Base-by-base conservation (phyloP, 805 yeast genomes). In the Candida verbasci region DNA sequence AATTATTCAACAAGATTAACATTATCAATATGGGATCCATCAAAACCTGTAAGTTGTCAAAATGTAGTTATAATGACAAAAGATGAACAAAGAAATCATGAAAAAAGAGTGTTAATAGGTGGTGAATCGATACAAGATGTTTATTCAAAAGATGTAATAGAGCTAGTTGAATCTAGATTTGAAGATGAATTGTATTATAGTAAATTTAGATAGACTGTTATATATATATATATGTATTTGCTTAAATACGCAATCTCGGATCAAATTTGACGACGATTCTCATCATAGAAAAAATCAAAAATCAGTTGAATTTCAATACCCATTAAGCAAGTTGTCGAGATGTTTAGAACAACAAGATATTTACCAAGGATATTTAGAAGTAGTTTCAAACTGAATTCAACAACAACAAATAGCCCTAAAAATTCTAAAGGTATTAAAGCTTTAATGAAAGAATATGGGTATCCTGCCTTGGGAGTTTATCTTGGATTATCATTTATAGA, bases 21-120 rank as follows among this genome's bases (percentile, higher is more conserved):
- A 1, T 68, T 93, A 26, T 79, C 95, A 1, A 70, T 85, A 53
- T 93, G 99, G 99, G 82, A 79, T 44, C 87, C 86, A 6, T 50
- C 55, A 1, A 63, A 72, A 47, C 85, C 81, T 9, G 63, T 84
- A 18, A 70, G 80, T 14, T 58, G 80, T 42, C 91, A 85, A 47
- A 93, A 93, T 56, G 77, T 87, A 31, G 95, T 91, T 6, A 68
- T 91, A 2, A 70, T 93, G 81, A 88, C 96, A 3, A 82, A 82
- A 52, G 93, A 86, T 29, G 97, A 93, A 58, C 95, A 83, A 52
- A 76, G 70, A 44, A 52, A 47, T 10, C 99, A 93, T 53, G 98
- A 93, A 59, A 71, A 72, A 18, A 70, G 78, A 48, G 81, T 91
- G 3, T 63, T 93, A 39, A 69, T 64, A 20, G 91, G 89, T 5